Conservation (phyloP, 306 rosid species). For the Senna tora region DNA sequence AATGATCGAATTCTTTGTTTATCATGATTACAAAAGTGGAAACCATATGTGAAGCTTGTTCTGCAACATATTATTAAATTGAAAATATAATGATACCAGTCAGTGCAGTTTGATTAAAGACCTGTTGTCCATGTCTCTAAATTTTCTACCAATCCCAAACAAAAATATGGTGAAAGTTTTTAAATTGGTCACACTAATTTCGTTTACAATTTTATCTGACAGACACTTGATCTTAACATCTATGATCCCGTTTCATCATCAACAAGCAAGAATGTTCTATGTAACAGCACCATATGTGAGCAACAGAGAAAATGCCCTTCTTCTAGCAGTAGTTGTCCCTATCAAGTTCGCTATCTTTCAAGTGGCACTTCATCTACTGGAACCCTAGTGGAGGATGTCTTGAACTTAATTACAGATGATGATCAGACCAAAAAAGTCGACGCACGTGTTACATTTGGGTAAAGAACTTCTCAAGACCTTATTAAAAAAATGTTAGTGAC, state of each 20-base stretch:
- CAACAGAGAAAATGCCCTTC: conserved; percentile 51
- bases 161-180: conserved; percentile 9
- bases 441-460: conserved; percentile 74
- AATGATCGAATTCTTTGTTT: not conserved
- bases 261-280: conserved; percentile 60
- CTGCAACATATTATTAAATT: conserved; percentile 1
- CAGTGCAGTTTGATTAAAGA: conserved; percentile 12
- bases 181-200: conserved; percentile 31
- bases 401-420: conserved; percentile 71
- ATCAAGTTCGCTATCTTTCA: conserved; percentile 58
- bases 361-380: conserved; percentile 68
- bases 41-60: conserved; percentile 9
- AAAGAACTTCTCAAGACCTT: conserved; percentile 25
- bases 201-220: conserved; percentile 31
- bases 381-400: conserved; percentile 72
- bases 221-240: conserved; percentile 52
- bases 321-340: conserved; percentile 50
- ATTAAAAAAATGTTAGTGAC: not conserved
- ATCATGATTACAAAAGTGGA: not conserved
- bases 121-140: conserved; percentile 1
- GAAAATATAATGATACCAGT: conserved; percentile 5
- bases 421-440: conserved; percentile 42
- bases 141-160: conserved; percentile 8
- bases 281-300: conserved; percentile 61
- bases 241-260: conserved; percentile 65